Conservation (phyloP, 2,329 filamentous ascomycete genomes). For the Penicillium sp. region DNA sequence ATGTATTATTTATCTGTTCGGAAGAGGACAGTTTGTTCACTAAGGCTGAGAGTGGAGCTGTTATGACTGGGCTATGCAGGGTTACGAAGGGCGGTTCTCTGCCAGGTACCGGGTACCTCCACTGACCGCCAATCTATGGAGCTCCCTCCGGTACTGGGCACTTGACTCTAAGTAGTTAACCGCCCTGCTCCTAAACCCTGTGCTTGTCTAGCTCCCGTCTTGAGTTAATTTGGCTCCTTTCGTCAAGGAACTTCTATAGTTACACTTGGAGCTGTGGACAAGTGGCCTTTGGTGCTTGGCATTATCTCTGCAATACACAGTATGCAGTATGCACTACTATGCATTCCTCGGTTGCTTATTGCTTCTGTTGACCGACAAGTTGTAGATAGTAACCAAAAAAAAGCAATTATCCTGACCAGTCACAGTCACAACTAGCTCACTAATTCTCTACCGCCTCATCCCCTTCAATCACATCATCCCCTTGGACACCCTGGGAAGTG, state of each 20-base stretch:
- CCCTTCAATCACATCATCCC: background rate
- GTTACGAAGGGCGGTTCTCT: slow-evolving; percentile 21
- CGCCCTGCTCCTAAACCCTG: background rate
- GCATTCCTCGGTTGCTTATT: slow-evolving; percentile 1
- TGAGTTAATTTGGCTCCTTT: background rate
- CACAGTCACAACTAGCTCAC: background rate
- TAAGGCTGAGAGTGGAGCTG: slow-evolving; percentile 30
- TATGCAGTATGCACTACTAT: background rate
- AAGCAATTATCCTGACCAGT: background rate
- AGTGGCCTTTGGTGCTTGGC: slow-evolving; percentile 6
- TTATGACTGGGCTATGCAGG: slow-evolving; percentile 30
- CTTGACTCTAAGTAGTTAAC: background rate
- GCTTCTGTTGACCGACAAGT: background rate
- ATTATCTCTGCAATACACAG: background rate
- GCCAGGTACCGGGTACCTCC: slow-evolving; percentile 4
- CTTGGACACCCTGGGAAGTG: background rate
- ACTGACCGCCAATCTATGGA: background rate
- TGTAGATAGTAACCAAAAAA: background rate
- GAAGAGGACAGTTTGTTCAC: slow-evolving; percentile 48
- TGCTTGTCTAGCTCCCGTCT: background rate
- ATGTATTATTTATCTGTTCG: slow-evolving; percentile 19
- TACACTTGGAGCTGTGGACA: slow-evolving; percentile 2
- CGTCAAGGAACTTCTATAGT: background rate
- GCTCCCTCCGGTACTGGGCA: background rate
- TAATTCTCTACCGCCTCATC: background rate